Conservation (phyloP, 495 filamentous ascomycete genomes). For the Xylaria longipes region DNA sequence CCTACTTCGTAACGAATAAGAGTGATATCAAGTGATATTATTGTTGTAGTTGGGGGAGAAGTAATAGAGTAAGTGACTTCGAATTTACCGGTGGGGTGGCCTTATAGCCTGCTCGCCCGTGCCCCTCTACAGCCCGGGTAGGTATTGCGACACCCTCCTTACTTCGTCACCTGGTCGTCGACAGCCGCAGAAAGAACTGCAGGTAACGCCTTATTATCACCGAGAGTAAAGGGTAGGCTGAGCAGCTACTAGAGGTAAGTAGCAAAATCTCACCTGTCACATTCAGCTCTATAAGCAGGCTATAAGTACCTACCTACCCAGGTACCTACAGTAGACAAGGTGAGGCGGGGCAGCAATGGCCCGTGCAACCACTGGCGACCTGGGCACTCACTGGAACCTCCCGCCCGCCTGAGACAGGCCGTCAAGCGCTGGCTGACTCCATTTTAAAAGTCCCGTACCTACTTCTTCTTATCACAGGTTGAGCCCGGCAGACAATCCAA, state of each 20-base stretch:
- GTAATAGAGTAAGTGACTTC: background rate
- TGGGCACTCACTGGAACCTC: background rate
- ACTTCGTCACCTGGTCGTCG: background rate
- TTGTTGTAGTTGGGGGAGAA: background rate
- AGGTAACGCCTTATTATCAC: background rate
- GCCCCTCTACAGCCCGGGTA: background rate
- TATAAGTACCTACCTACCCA: background rate
- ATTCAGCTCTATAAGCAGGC: background rate
- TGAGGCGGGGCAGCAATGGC: background rate
- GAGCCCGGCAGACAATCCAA: background rate
- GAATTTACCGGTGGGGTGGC: background rate
- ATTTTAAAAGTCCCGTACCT: slow-evolving; percentile 12
- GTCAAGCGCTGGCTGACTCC: background rate
- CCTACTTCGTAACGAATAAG: background rate
- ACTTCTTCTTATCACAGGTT: slow-evolving; percentile 1
- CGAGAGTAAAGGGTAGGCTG: background rate
- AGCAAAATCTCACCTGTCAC: background rate
- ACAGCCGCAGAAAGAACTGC: background rate
- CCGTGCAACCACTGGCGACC: background rate
- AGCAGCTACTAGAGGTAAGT: background rate
- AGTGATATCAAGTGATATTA: background rate
- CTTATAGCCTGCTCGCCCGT: background rate
- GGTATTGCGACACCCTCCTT: background rate
- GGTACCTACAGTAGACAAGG: background rate
- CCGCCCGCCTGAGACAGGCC: background rate